Percentiles rank a stretch among this genome's conserved stretches.
phyloP scores from a whole-genome alignment of 2,329 filamentous ascomycete species.

The Penicillium freii region DNA sequence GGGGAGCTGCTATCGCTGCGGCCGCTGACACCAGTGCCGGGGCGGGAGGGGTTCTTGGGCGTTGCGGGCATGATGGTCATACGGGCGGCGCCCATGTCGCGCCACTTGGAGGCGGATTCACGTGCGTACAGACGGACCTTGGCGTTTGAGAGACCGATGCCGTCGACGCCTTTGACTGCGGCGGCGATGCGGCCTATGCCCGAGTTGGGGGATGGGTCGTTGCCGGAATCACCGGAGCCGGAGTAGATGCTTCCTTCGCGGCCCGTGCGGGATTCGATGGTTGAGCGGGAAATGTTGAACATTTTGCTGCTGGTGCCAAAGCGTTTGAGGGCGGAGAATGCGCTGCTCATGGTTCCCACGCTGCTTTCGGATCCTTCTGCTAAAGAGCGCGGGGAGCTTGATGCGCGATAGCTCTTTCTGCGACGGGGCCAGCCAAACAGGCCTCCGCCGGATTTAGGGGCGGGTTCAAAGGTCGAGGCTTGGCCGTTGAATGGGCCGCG shows the following conservation, averaged over 20 bases:
- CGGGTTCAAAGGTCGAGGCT: slow-evolving; percentile 48
- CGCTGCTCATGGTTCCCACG: slow-evolving; percentile 71
- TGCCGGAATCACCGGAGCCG: slow-evolving; percentile 48
- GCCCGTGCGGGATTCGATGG: slow-evolving; percentile 59
- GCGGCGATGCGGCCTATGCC: slow-evolving; percentile 53
- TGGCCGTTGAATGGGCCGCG: slow-evolving; percentile 58
- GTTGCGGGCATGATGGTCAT: slow-evolving; percentile 72
- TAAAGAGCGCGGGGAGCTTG: slow-evolving; percentile 54
- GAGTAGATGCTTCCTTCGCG: slow-evolving; percentile 60
- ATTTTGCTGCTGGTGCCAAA: slow-evolving; percentile 69
- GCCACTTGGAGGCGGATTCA: slow-evolving; percentile 75
- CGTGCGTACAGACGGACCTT: slow-evolving; percentile 84
- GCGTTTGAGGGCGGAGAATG: slow-evolving; percentile 73
- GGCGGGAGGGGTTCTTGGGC: slow-evolving; percentile 30
- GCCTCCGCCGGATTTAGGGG: slow-evolving; percentile 37
- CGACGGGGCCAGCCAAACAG: slow-evolving; percentile 53
- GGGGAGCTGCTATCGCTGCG: slow-evolving; percentile 28
- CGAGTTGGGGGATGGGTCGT: slow-evolving; percentile 55
- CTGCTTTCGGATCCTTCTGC: slow-evolving; percentile 70
- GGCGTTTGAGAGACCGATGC: slow-evolving; percentile 66
- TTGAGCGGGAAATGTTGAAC: slow-evolving; percentile 82
- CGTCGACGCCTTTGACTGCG: slow-evolving; percentile 55
- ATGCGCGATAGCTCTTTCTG: slow-evolving; percentile 57
- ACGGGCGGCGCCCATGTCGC: slow-evolving; percentile 81
- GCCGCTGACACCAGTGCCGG: slow-evolving; percentile 53